Percentiles rank a stretch among this genome's conserved stretches.
Conservation (phyloP, 2,329 filamentous ascomycete genomes). For the Alternaria burnsii region DNA sequence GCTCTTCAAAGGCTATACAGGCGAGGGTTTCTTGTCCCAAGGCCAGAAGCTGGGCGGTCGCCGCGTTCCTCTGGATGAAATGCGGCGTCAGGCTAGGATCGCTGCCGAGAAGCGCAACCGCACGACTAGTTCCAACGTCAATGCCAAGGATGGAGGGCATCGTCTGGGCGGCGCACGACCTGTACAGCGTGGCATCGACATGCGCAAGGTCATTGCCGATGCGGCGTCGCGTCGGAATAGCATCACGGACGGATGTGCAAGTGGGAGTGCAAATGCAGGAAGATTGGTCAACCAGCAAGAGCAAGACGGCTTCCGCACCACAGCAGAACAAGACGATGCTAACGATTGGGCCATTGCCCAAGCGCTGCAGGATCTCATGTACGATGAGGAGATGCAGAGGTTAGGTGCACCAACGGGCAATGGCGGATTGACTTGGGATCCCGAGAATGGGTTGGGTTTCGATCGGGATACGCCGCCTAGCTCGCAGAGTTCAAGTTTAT, state of each 20-base stretch:
- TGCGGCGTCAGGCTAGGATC: conserved; percentile 74
- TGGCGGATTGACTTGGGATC: conserved; percentile 50
- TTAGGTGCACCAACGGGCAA: conserved; percentile 49
- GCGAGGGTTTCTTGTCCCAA: conserved; percentile 83
- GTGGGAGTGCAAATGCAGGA: conserved; percentile 70
- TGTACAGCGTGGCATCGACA: conserved; percentile 68
- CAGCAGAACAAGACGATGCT: conserved; percentile 86
- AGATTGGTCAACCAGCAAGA: conserved; percentile 73
- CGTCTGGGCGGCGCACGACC: conserved; percentile 72
- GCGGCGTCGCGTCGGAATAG: conserved; percentile 73
- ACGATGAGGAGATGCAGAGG: conserved; percentile 72
- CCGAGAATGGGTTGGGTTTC: conserved; percentile 47
- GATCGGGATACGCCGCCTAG: conserved; percentile 55
- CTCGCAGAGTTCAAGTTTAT: conserved; percentile 8
- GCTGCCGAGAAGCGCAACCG: conserved; percentile 75
- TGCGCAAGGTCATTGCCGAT: conserved; percentile 75
- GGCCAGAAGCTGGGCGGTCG: conserved; percentile 74
- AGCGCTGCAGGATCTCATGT: conserved; percentile 84
- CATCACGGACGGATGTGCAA: conserved; percentile 77
- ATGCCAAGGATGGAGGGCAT: conserved; percentile 64
- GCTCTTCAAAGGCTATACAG: conserved; percentile 82
- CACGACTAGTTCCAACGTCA: conserved; percentile 68
- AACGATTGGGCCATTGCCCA: conserved; percentile 88
- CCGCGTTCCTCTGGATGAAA: conserved; percentile 71
- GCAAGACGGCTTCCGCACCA: conserved; percentile 76